phyloP scores from a whole-genome alignment of 73 alveolate genomes.

The Urostyla sp. region DNA sequence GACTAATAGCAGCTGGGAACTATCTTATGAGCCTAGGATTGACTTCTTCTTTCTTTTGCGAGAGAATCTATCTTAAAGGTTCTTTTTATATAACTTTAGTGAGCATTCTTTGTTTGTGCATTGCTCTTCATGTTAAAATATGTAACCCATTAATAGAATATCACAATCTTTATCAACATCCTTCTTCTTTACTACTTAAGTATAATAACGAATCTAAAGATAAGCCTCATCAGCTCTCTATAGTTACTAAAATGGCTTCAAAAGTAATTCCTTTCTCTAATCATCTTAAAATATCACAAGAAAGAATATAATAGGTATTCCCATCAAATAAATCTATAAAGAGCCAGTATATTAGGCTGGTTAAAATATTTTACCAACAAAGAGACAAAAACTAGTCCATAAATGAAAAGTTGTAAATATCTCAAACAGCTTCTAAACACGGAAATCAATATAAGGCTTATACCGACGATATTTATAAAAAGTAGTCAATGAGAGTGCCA shows the following conservation, averaged over 20 bases:
- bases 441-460: not conserved
- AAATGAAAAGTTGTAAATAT: not conserved
- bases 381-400: slow-evolving; percentile 67
- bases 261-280: slow-evolving; percentile 73
- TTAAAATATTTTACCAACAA: slow-evolving; percentile 79
- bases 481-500: not conserved
- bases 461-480: not conserved
- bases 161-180: slow-evolving; percentile 80
- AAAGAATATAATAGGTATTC: slow-evolving; percentile 79
- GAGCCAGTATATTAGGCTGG: slow-evolving; percentile 85
- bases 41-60: slow-evolving; percentile 33
- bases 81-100: slow-evolving; percentile 57
- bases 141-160: slow-evolving; percentile 89
- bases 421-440: not conserved
- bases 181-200: slow-evolving; percentile 73
- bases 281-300: slow-evolving; percentile 79
- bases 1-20: slow-evolving; percentile 1
- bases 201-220: slow-evolving; percentile 81
- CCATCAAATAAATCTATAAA: slow-evolving; percentile 79
- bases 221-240: slow-evolving; percentile 82
- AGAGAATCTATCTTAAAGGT: not conserved
- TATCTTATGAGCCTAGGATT: not conserved
- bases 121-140: slow-evolving; percentile 87
- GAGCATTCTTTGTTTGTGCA: slow-evolving; percentile 86
- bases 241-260: slow-evolving; percentile 76